Base-by-base conservation (phyloP, 768 basidiomycete genomes). In the Cyclocybe cylindracea region DNA sequence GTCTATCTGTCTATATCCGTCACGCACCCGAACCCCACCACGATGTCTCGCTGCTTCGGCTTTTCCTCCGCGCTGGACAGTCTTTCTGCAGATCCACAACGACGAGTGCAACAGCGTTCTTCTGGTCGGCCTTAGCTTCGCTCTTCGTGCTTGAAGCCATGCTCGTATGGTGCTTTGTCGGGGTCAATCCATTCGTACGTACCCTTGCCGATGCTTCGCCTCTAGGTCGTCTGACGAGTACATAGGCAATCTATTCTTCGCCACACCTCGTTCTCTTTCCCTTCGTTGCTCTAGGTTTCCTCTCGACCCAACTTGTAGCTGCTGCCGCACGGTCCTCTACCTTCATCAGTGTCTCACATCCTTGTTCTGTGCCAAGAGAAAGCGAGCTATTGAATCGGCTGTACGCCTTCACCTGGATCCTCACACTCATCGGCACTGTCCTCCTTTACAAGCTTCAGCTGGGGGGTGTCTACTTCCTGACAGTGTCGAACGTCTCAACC, bases 401-500 rank as follows among this genome's bases (percentile, higher is more conserved):
- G 5, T 84, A 85, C 51, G 57, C 75, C 19, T 66, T 87, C 39
- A 78, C 80, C 5, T 89, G 84, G 81, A 42, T 79, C 4, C 56
- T 83, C 2, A 76, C 87, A 8, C 62, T 86, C 5, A 48, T 73
- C 7, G 71, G 78, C 7, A 85, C 84, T 1, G 61, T 78, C 32
- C 57, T 71, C 11, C 61, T 83, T 32, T 70, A 70, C 24, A 69
- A 65, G 9, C 55, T 66, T 5, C 61, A 74, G 4, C 56, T 87
- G 9, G 84, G 82, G 0, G 79, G 83, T 0, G 62, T 79, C 13
- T 89, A 88, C 64, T 73, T 80, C 46, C 53, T 85, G 35, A 82
- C 78, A 1, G 72, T 72, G 8, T 83, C 83, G 75, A 51, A 51
- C 18, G 35, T n/a, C 10, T 36, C n/a, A 33, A 4, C 33, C 9